Base-by-base conservation (phyloP, 2,329 filamentous ascomycete genomes). In the Fusarium sp. region DNA sequence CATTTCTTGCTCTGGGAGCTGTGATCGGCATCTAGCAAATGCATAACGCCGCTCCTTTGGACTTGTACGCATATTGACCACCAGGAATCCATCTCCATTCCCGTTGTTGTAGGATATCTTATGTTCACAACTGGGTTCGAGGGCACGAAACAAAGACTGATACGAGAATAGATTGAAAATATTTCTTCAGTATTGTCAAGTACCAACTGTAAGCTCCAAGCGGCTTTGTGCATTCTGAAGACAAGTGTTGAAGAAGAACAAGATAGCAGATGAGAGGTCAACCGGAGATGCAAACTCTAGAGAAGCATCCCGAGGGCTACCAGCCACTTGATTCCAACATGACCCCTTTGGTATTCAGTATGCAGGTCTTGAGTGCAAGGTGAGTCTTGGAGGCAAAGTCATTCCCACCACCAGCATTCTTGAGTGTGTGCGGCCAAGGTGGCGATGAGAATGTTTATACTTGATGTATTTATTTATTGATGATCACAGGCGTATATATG, bases 311-410 rank as follows among this genome's bases (percentile, higher is more conserved):
- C 12, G 5, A 20, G 47, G 52, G 40, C n/a, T 20, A 16, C 18
- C 29, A 51, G 64, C 62, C 56, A 67, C 45, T 25, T 20, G 27
- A 56, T 58, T 52, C 41, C 58, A 70, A 41, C 24, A 52, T 27
- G 34, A 55, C 58, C 45, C 53, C 54, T 41, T 68, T 52, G 67
- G 67, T 12, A 60, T 68, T 68, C 46, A 30, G 30, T 22, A 67
- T 70, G 67, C 59, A 70, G 67, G 49, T 68, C 51, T 53, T 47
- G 18, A 34, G 45, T 51, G 43, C 20, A 43, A 47, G 45, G 56
- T 40, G 32, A 62, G 63, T 62, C 48, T 62, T 46, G 62, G 38
- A 66, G 48, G 44, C 30, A 55, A 66, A 49, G 22, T 25, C 24
- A 63, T 67, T 30, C 27, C 44, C 22, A 40, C 55, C 47, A n/a